Evolutionary conservation across 2,329 filamentous ascomycete species (phyloP).

Genomic region (Lachnellula subtilissima): DNA sequence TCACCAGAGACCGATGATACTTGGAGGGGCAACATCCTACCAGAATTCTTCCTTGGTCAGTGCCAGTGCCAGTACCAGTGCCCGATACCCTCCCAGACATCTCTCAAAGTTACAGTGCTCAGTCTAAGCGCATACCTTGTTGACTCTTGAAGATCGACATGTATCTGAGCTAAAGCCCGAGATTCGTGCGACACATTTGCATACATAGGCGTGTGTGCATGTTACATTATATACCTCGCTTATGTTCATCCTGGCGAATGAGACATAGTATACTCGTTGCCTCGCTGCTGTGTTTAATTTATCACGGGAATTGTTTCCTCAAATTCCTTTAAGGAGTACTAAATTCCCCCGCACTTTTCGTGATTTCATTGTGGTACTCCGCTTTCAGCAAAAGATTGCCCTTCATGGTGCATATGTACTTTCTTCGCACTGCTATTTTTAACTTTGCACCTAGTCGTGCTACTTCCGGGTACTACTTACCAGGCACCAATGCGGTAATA

Average conservation of each 20-base stretch:
- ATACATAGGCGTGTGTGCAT: too few relatives aligned
- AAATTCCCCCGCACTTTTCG: background rate
- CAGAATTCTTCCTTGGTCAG: too few relatives aligned
- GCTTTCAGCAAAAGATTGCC: background rate
- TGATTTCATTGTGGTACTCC: background rate
- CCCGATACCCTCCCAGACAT: too few relatives aligned
- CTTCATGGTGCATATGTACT: background rate
- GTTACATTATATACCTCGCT: too few relatives aligned
- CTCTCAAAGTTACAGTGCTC: too few relatives aligned
- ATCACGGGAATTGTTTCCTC: background rate
- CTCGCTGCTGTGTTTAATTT: background rate
- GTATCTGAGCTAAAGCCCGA: too few relatives aligned
- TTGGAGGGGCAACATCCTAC: too few relatives aligned
- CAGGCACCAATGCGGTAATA: background rate
- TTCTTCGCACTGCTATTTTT: background rate
- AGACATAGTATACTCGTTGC: slow-evolving; percentile 33
- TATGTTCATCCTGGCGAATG: slow-evolving; percentile 27
- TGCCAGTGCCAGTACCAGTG: too few relatives aligned
- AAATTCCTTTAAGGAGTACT: background rate
- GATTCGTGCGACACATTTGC: too few relatives aligned
- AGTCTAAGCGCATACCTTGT: too few relatives aligned
- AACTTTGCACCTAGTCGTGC: background rate
- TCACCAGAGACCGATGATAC: too few relatives aligned
- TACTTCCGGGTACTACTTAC: background rate
- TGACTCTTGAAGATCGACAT: too few relatives aligned